Evolutionary conservation across 2,329 filamentous ascomycete species (phyloP).

Genomic region (Talaromyces rugulosus): DNA sequence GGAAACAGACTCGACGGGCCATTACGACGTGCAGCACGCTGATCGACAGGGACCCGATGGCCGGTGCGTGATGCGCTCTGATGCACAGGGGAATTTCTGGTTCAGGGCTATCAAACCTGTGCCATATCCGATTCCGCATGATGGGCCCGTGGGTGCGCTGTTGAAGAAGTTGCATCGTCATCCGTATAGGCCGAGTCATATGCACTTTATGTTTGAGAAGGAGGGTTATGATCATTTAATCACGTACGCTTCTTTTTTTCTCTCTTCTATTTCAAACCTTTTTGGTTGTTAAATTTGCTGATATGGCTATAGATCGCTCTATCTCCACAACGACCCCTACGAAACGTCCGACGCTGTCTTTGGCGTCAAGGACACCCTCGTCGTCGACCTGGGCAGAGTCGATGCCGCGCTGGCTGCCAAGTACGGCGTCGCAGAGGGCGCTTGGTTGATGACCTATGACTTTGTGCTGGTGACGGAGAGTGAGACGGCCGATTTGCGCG

Average conservation of each 20-base stretch:
- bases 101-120: constrained; percentile 83
- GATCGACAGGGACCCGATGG: constrained; percentile 63
- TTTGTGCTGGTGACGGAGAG: constrained; percentile 72
- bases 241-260: constrained; percentile 58
- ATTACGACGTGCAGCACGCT: constrained; percentile 76
- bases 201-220: constrained; percentile 84
- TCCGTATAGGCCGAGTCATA: constrained; percentile 68
- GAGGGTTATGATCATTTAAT: constrained; percentile 73
- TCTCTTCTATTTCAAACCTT: not conserved
- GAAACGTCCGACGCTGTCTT: constrained; percentile 83
- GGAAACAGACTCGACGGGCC: constrained; percentile 60
- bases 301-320: constrained; percentile 58
- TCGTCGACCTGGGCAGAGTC: constrained; percentile 57
- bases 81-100: constrained; percentile 72
- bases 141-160: constrained; percentile 76
- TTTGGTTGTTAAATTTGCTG: not conserved
- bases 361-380: constrained; percentile 74
- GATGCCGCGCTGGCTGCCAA: constrained; percentile 52
- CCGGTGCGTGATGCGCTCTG: constrained; percentile 65
- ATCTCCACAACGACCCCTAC: constrained; percentile 73
- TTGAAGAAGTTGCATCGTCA: constrained; percentile 66
- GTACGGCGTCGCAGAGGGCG: constrained; percentile 62
- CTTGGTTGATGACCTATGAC: constrained; percentile 63
- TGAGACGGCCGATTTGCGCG: constrained; percentile 63
- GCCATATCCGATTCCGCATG: constrained; percentile 77